These are phyloP conservation scores for Aspergillus campestris DNA, from an alignment of 495 filamentous ascomycete species.

Conservation along the genomic window DNA sequence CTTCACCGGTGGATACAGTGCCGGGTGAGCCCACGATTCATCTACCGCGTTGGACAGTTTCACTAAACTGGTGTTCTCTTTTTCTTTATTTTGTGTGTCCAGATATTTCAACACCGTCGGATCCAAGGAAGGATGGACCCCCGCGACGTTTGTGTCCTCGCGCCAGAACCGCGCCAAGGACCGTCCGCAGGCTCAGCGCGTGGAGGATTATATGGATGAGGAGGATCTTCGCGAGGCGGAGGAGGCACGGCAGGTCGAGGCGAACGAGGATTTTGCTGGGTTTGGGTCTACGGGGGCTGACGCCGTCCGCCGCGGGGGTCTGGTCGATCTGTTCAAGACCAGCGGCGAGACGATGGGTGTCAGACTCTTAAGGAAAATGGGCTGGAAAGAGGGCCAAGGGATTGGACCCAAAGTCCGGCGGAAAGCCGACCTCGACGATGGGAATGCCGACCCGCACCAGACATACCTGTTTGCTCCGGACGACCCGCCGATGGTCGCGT, in stretches of 20 bases:
- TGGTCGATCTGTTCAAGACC: constrained; percentile 68
- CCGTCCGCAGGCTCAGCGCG: constrained; percentile 48
- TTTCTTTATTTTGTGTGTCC: background rate
- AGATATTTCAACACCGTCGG: constrained; percentile 98
- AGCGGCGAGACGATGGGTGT: constrained; percentile 84
- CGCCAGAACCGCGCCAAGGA: constrained; percentile 70
- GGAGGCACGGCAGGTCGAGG: constrained; percentile 66
- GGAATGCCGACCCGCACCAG: constrained; percentile 30
- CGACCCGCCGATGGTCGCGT: constrained; percentile 67
- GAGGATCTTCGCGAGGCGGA: constrained; percentile 87
- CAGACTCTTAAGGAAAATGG: constrained; percentile 85
- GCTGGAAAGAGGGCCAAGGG: constrained; percentile 91
- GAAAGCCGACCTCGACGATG: constrained; percentile 58
- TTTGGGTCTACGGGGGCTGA: constrained; percentile 62
- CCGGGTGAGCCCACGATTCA: constrained; percentile 56
- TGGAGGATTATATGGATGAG: constrained; percentile 97
- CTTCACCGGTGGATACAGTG: constrained; percentile 94
- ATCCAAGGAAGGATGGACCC: constrained; percentile 96
- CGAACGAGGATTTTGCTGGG: constrained; percentile 60
- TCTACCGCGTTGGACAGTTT: constrained; percentile 14
- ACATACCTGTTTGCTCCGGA: constrained; percentile 84
- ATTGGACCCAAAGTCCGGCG: constrained; percentile 83
- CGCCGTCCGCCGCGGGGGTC: constrained; percentile 40
- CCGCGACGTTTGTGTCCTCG: constrained; percentile 84
- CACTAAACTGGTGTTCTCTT: constrained; percentile 18